Evolutionary conservation across 192 early-diverging fungal species (phyloP), one percentile per base, ranked within the genome.

Genomic region (Fimicolochytrium jonesii): DNA sequence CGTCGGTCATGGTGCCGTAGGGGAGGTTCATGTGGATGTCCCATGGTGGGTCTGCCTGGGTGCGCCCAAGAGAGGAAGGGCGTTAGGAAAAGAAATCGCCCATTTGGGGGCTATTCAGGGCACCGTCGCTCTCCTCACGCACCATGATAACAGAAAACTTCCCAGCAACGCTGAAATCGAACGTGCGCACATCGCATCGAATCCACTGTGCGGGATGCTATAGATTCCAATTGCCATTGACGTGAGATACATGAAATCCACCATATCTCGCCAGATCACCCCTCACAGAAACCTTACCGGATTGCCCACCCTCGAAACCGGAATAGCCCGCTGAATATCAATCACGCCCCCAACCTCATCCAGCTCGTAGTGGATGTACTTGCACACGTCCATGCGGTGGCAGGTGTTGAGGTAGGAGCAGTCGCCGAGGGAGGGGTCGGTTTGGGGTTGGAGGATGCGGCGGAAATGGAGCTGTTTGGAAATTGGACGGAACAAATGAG

Each of bases 401-500:
- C 84, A 86, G 7, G 84, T 86, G 48, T 86, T 86, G 26, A 85
- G 68, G 63, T 86, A 86, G 7, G 82, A 84, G 67, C 84, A 86
- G 70, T 86, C 84, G 6, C 84, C 84, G 37, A 84, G 68, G 17
- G 63, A 39, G 7, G 53, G 45, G 34, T 80, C 81, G 18, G 84
- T 86, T 52, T 83, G 66, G 1, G 77, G 64, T 25, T 66, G 56
- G 2, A 74, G 34, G 46, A 84, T 80, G n/a, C 58, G 64, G 2
- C 69, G 56, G 45, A 86, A 84, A 61, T 86, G 84, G 6, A 85
- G 36, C 63, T 76, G 33, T 48, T 23, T 48, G 33, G 18, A 18
- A 11, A 6, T 51, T 51, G 39, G 32, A n/a, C 5, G 18, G 17
- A 0, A 6, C 28, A 2, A 33, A 30, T 15, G n/a, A 3, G 31